phyloP scores from a whole-genome alignment of 176 grass and related monocot species.

The Tillandsia fasciculata region DNA sequence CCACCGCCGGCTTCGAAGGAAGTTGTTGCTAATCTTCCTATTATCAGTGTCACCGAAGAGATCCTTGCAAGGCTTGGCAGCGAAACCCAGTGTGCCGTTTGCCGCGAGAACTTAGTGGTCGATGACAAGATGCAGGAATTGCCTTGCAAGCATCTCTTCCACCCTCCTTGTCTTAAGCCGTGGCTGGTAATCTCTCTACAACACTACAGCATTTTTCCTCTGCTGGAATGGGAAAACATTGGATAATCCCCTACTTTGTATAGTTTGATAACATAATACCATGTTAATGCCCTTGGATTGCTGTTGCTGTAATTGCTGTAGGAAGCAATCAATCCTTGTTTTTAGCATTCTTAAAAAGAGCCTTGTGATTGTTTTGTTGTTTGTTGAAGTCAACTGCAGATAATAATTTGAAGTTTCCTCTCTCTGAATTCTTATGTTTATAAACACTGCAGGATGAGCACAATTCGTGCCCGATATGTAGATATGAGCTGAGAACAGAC shows the following conservation, averaged over 20 bases:
- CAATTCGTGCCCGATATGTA: slow-evolving; percentile 78
- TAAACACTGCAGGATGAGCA: slow-evolving; percentile 55
- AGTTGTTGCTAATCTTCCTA: slow-evolving; percentile 75
- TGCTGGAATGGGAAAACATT: no score
- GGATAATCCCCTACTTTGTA: no score
- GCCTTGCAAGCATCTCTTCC: slow-evolving; percentile 98
- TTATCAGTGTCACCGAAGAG: slow-evolving; percentile 58
- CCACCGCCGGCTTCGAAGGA: slow-evolving; percentile 88
- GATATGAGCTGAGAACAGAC: slow-evolving; percentile 67
- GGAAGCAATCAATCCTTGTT: no score
- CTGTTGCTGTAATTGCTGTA: no score
- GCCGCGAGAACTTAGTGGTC: slow-evolving; percentile 71
- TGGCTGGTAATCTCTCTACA: slow-evolving; percentile 55
- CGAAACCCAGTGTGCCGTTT: slow-evolving; percentile 87
- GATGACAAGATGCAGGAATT: slow-evolving; percentile 95
- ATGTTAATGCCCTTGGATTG: no score
- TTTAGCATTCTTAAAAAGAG: no score
- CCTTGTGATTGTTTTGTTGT: no score
- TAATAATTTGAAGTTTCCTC: background rate
- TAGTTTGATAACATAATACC: no score
- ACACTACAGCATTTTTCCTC: background rate
- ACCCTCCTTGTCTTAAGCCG: slow-evolving; percentile 82
- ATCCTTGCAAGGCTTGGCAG: slow-evolving; percentile 52
- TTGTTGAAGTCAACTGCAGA: no score
- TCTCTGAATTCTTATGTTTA: slow-evolving; percentile 2